These are phyloP conservation scores for Mycena epipterygia DNA, from an alignment of 768 basidiomycete species.

Conservation along the genomic window DNA sequence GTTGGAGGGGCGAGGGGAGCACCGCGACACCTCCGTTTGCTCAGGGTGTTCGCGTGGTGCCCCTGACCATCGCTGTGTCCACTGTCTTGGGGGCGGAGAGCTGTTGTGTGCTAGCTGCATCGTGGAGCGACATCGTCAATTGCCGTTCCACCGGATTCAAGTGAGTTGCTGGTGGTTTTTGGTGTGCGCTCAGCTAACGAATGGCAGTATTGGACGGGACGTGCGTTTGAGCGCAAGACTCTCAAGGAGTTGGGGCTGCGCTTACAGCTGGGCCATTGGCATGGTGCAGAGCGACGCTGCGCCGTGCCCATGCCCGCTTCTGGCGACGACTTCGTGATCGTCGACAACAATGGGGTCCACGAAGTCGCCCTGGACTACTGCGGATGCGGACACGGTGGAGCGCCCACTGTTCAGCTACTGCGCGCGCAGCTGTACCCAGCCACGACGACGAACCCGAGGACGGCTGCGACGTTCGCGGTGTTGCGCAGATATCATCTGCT, in stretches of 20 bases:
- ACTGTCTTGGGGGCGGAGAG: too few species aligned
- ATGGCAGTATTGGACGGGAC: constrained; percentile 31
- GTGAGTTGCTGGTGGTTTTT: not conserved
- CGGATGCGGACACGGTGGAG: constrained; percentile 18
- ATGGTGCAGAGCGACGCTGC: not conserved
- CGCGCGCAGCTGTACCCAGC: constrained; percentile 33
- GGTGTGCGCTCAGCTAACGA: not conserved
- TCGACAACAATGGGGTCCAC: constrained; percentile 31
- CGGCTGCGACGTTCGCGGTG: constrained; percentile 31
- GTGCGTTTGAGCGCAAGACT: constrained; percentile 6
- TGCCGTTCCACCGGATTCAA: too few species aligned
- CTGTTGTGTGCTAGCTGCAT: too few species aligned
- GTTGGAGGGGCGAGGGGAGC: constrained; percentile 24
- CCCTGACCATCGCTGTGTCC: too few species aligned
- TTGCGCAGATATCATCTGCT: constrained; percentile 32
- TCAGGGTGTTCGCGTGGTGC: too few species aligned
- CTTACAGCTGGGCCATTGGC: constrained; percentile 35
- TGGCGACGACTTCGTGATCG: constrained; percentile 26
- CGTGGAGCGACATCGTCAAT: too few species aligned
- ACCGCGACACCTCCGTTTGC: constrained; percentile 2
- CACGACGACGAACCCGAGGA: constrained; percentile 27
- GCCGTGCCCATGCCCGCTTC: not conserved
- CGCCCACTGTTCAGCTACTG: too few species aligned
- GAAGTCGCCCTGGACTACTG: constrained; percentile 32
- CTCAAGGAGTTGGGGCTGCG: constrained; percentile 29